Conservation (phyloP, 352 stramenopile species). For the Blastocystis sp. region DNA sequence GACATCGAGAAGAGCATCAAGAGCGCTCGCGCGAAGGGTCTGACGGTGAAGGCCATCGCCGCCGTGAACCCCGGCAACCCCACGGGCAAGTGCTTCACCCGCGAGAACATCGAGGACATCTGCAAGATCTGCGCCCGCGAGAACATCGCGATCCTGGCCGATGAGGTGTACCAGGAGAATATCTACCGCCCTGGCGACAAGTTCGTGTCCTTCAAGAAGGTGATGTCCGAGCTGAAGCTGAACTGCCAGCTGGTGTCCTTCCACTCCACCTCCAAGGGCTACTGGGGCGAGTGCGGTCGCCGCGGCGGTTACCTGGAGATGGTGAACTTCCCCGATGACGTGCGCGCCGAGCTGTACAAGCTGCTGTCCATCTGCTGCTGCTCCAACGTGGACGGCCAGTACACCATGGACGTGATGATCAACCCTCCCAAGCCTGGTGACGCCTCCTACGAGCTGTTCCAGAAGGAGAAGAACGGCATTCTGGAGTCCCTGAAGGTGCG, state of each 20-base stretch:
- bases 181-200: conserved; percentile 80
- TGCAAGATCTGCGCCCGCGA: conserved; percentile 88
- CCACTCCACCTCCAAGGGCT: conserved; percentile 95
- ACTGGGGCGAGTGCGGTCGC: conserved; percentile 94
- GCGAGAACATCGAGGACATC: conserved; percentile 87
- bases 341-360: conserved; percentile 94
- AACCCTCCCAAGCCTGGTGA: conserved; percentile 86
- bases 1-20: conserved; percentile 85
- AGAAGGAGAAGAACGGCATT: conserved; percentile 84
- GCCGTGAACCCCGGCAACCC: conserved; percentile 88
- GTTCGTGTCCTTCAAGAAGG: conserved; percentile 91
- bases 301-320: conserved; percentile 93
- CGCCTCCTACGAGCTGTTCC: conserved; percentile 83
- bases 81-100: conserved; percentile 84
- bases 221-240: conserved; percentile 77
- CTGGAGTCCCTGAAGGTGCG: conserved; percentile 88
- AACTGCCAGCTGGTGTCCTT: conserved; percentile 93
- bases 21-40: conserved; percentile 72
- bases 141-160: conserved; percentile 89
- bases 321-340: conserved; percentile 84
- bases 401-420: conserved; percentile 85
- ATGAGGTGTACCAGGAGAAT: conserved; percentile 99
- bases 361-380: conserved; percentile 92
- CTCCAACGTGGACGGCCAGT: conserved; percentile 91
- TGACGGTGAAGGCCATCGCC: not conserved